Conservation (phyloP, 176 grass and related monocot species). For the Bromus sterilis region DNA sequence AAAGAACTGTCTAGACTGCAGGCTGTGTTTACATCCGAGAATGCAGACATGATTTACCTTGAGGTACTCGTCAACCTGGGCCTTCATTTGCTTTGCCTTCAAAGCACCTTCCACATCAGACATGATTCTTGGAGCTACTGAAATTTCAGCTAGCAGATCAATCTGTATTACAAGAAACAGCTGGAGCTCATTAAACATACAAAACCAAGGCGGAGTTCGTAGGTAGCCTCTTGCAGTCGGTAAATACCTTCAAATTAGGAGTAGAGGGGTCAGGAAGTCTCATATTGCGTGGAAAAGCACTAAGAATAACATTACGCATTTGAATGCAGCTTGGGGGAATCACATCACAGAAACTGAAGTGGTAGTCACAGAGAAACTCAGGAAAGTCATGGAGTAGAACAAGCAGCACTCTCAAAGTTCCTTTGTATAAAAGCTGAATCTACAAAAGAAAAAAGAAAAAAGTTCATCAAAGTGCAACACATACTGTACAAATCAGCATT, state of each 20-base stretch:
- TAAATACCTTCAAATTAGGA: constrained; percentile 86
- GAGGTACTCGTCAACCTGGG: constrained; percentile 90
- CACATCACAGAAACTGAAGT: constrained; percentile 98
- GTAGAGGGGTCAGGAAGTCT: constrained; percentile 98
- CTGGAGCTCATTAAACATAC: background rate
- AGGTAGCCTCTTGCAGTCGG: background rate
- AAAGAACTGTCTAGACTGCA: background rate
- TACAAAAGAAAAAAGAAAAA: constrained; percentile 24
- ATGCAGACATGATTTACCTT: constrained; percentile 45
- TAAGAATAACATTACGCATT: constrained; percentile 97
- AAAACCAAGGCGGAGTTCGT: background rate
- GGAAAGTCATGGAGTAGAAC: constrained; percentile 96
- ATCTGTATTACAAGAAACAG: constrained; percentile 57
- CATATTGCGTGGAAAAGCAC: constrained; percentile 96
- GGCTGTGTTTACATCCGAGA: background rate
- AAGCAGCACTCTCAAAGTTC: constrained; percentile 82
- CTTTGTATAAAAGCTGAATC: constrained; percentile 88
- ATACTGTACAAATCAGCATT: constrained; percentile 51
- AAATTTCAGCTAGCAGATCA: constrained; percentile 91
- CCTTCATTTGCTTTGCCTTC: constrained; percentile 85
- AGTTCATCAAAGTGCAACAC: constrained; percentile 3
- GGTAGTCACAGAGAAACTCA: constrained; percentile 95
- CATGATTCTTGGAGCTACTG: constrained; percentile 71
- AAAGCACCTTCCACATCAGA: constrained; percentile 81
- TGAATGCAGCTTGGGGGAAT: constrained; percentile 96